Percentiles rank a stretch among this genome's conserved stretches.
Evolutionary conservation across 2,329 filamentous ascomycete genomes (phyloP).

Genomic region (Sporothrix inflata): DNA sequence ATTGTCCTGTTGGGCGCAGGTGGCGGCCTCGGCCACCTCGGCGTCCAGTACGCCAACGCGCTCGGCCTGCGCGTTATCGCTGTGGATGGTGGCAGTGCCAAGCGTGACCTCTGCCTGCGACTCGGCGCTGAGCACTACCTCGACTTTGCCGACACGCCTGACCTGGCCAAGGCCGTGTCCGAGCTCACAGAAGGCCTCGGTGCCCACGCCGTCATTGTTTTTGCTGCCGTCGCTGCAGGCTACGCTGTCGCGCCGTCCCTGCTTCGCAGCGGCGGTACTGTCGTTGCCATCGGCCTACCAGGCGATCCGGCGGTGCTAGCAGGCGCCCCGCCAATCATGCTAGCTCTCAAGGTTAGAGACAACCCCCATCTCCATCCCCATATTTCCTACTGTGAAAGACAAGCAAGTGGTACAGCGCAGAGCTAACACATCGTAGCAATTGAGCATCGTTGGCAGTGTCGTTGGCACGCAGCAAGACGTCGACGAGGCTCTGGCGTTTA

Average conservation of each 20-base stretch:
- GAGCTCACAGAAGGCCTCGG: conserved; percentile 26
- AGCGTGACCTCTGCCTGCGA: conserved; percentile 49
- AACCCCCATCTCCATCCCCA: not conserved
- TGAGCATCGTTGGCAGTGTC: conserved; percentile 30
- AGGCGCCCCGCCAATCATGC: conserved; percentile 27
- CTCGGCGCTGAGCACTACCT: conserved; percentile 60
- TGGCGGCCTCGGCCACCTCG: conserved; percentile 41
- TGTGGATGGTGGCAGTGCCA: conserved; percentile 55
- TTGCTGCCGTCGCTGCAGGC: conserved; percentile 85
- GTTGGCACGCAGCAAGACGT: conserved; percentile 31
- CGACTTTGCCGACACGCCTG: conserved; percentile 52
- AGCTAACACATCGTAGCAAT: conserved; percentile 17
- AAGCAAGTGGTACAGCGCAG: too few relatives aligned
- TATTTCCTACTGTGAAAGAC: not conserved
- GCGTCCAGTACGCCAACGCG: conserved; percentile 53
- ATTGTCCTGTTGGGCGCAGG: conserved; percentile 59
- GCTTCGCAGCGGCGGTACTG: conserved; percentile 76
- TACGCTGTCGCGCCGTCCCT: conserved; percentile 93
- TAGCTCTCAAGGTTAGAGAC: conserved; percentile 28
- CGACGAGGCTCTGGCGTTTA: conserved; percentile 32
- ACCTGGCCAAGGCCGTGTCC: conserved; percentile 26
- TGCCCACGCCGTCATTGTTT: conserved; percentile 38
- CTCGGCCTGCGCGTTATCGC: conserved; percentile 62
- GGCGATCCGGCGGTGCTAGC: conserved; percentile 58
- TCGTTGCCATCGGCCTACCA: conserved; percentile 88